phyloP scores from a whole-genome alignment of 192 early-diverging fungal genomes.

The Linnemannia hyalina region DNA sequence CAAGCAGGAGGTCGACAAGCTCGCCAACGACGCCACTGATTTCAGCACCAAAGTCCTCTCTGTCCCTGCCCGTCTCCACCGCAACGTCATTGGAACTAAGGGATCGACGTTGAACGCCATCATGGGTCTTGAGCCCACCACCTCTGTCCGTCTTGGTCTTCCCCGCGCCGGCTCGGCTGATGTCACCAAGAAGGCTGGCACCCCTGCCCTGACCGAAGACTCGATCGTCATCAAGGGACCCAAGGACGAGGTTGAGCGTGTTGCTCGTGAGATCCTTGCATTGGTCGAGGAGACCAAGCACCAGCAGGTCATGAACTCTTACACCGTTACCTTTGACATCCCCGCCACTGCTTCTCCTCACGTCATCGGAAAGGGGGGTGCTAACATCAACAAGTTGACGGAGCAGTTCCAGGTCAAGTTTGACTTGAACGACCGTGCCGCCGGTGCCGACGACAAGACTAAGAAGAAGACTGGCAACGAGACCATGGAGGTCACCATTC shows the following conservation, averaged over 20 bases:
- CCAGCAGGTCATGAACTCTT: constrained; percentile 73
- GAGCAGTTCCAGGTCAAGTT: constrained; percentile 81
- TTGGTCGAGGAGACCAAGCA: constrained; percentile 79
- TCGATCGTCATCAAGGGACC: constrained; percentile 86
- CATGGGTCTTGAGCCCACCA: constrained; percentile 72
- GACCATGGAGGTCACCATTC: constrained; percentile 76
- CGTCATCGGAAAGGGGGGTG: constrained; percentile 93
- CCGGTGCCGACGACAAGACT: constrained; percentile 51
- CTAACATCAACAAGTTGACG: constrained; percentile 83
- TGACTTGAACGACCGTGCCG: constrained; percentile 68
- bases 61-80: constrained; percentile 84
- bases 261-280: constrained; percentile 74
- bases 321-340: constrained; percentile 77
- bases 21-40: constrained; percentile 74
- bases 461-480: constrained; percentile 57
- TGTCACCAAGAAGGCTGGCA: constrained; percentile 57
- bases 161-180: constrained; percentile 56
- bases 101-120: constrained; percentile 82
- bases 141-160: constrained; percentile 80
- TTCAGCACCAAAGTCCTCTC: constrained; percentile 68
- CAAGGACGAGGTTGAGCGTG: constrained; percentile 80
- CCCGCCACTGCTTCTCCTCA: constrained; percentile 76
- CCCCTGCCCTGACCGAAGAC: constrained; percentile 67
- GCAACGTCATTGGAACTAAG: constrained; percentile 80
- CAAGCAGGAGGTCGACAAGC: constrained; percentile 77